These are phyloP conservation scores for Ziziphus jujuba DNA, from an alignment of 306 rosid genomes.

Conservation along the genomic window DNA sequence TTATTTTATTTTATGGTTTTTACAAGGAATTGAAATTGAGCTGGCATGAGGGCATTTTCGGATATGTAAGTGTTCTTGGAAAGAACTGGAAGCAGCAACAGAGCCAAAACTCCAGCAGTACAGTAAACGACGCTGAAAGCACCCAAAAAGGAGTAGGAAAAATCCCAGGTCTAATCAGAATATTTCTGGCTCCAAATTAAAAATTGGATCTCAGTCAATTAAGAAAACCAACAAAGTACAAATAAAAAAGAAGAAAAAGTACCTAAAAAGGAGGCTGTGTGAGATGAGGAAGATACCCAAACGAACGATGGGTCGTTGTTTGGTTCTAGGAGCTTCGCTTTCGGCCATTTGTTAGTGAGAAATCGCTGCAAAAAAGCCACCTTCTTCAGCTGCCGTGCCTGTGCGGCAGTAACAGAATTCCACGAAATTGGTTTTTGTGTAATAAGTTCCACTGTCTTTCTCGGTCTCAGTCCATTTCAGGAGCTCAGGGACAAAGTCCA, in stretches of 20 bases:
- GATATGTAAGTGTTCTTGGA: constrained; percentile 93
- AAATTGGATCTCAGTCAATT: background rate
- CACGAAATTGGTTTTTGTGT: too few species aligned
- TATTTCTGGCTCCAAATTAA: background rate
- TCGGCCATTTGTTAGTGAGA: constrained; percentile 36
- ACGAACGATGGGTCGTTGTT: constrained; percentile 64
- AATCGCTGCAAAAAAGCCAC: background rate
- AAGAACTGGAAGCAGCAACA: constrained; percentile 77
- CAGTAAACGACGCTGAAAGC: constrained; percentile 61
- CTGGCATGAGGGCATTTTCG: constrained; percentile 97
- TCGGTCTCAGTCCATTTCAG: background rate
- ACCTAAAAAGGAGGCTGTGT: constrained; percentile 74
- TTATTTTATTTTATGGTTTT: too few species aligned
- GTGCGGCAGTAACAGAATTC: too few species aligned
- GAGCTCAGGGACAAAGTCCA: background rate
- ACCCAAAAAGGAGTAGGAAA: background rate
- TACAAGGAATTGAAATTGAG: constrained; percentile 25
- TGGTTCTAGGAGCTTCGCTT: constrained; percentile 29
- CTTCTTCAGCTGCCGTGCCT: background rate
- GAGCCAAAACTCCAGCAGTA: constrained; percentile 68
- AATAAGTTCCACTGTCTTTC: too few species aligned
- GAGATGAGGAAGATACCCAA: constrained; percentile 72
- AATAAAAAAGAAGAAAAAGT: constrained; percentile 4
- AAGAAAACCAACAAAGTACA: background rate
- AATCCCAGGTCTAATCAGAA: background rate